These are phyloP conservation scores for Cystobasidium slooffiae DNA, from an alignment of 1,284 basidiomycete genomes.

Conservation along the genomic window DNA sequence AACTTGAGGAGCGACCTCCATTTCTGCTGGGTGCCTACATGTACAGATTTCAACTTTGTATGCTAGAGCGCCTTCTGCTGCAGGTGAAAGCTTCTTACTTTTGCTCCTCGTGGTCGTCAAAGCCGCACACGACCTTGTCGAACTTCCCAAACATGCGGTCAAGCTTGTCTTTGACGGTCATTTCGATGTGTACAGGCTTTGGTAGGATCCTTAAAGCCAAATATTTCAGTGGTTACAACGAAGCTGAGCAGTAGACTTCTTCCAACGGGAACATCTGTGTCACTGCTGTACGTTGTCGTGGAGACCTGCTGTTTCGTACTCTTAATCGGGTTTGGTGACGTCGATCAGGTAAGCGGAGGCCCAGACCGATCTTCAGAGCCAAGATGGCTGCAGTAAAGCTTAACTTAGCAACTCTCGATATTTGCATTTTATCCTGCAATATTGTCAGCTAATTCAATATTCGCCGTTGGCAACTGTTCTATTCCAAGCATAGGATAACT, in stretches of 20 bases:
- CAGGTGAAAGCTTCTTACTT: constrained; percentile 6
- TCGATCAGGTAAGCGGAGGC: too few species aligned
- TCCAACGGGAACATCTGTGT: too few species aligned
- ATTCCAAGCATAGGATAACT: not conserved
- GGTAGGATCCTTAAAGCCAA: not conserved
- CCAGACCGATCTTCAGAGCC: too few species aligned
- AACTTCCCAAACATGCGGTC: constrained; percentile 11
- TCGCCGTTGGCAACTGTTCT: too few species aligned
- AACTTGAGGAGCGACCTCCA: constrained; percentile 13
- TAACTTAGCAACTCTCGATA: too few species aligned
- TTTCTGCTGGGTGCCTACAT: constrained; percentile 36
- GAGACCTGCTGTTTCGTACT: too few species aligned
- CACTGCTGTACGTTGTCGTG: too few species aligned
- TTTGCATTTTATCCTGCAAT: too few species aligned
- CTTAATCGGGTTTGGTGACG: too few species aligned
- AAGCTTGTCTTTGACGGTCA: constrained; percentile 26
- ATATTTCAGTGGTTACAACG: not conserved
- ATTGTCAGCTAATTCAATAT: too few species aligned
- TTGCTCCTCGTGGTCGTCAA: constrained; percentile 31
- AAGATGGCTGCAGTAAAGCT: too few species aligned
- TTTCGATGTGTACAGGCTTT: not conserved
- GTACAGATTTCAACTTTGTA: not conserved
- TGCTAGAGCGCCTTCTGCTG: not conserved
- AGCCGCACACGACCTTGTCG: constrained; percentile 32
- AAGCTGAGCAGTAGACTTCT: not conserved